A percentile compares a stretch with the other conserved stretches of the same genome.
phyloP scores from a whole-genome alignment of 1,139 yeast species.

The Geotrichum restrictum region DNA sequence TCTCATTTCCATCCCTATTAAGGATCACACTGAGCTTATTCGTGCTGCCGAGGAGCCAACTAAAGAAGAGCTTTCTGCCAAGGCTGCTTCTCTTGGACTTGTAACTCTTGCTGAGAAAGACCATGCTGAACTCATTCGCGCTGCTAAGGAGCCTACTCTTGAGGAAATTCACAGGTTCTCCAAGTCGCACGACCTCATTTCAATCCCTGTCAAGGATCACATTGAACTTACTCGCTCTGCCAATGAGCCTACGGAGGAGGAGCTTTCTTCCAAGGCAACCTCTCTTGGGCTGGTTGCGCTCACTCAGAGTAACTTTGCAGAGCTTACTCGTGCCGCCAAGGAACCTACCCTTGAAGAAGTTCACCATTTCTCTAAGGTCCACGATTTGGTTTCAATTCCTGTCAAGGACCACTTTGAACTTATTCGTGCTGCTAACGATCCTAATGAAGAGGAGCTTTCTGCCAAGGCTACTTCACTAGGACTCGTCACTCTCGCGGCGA shows the following conservation, averaged over 20 bases:
- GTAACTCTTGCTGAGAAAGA: constrained; percentile 11
- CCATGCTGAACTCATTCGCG: constrained; percentile 27
- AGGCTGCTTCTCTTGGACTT: constrained; percentile 22
- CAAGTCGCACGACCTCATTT: constrained; percentile 38
- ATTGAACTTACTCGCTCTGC: constrained; percentile 28
- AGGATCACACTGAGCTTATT: constrained; percentile 32
- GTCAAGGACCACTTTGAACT: constrained; percentile 23
- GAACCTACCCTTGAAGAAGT: constrained; percentile 36
- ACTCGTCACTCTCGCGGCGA: too few species aligned
- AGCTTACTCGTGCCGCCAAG: too few species aligned
- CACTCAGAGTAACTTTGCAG: constrained; percentile 21
- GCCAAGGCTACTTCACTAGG: constrained; percentile 18
- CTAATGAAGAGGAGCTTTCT: constrained; percentile 32
- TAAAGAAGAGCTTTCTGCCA: constrained; percentile 30
- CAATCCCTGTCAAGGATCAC: constrained; percentile 41
- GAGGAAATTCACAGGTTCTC: constrained; percentile 27
- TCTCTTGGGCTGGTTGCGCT: constrained; percentile 36
- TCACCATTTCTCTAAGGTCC: constrained; percentile 25
- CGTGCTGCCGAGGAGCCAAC: constrained; percentile 40
- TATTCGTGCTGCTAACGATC: constrained; percentile 25
- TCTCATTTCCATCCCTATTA: constrained; percentile 24
- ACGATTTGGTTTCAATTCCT: constrained; percentile 36
- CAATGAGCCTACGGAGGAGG: constrained; percentile 25
- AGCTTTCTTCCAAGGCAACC: constrained; percentile 24
- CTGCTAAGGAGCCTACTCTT: constrained; percentile 24